These are phyloP conservation scores for Brassica cretica DNA, from an alignment of 345 rosid genomes.

Conservation along the genomic window DNA sequence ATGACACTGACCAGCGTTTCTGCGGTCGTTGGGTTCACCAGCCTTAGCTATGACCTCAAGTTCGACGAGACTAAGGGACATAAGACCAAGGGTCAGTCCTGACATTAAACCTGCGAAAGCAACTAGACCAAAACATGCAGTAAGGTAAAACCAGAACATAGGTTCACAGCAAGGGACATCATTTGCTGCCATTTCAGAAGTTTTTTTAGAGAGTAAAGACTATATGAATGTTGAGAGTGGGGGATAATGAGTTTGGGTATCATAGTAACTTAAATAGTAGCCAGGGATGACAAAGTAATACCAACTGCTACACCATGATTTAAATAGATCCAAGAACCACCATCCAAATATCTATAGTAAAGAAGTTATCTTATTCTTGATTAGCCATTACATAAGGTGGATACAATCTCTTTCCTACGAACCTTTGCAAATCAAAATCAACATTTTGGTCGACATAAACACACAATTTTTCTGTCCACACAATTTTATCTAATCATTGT, in stretches of 20 bases:
- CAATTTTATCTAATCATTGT: background rate
- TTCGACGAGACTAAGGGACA: constrained; percentile 85
- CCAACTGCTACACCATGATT: constrained; percentile 40
- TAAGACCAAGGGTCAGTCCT: constrained; percentile 86
- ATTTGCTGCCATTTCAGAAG: constrained; percentile 67
- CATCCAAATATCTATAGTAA: constrained; percentile 23
- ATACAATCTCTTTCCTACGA: background rate
- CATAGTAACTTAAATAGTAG: constrained; percentile 28
- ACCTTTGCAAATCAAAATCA: constrained; percentile 4
- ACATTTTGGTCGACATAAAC: background rate
- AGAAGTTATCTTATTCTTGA: background rate
- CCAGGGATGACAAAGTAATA: constrained; percentile 22
- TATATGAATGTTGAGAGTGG: constrained; percentile 22
- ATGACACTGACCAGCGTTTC: constrained; percentile 59
- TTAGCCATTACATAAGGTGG: background rate
- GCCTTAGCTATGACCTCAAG: constrained; percentile 79
- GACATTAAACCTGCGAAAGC: constrained; percentile 90
- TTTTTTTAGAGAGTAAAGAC: background rate
- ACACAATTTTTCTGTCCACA: background rate
- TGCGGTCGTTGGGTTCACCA: constrained; percentile 71
- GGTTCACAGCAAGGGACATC: constrained; percentile 87
- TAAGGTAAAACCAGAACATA: constrained; percentile 77
- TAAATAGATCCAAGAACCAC: constrained; percentile 31
- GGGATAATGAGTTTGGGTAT: constrained; percentile 15
- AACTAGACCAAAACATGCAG: constrained; percentile 56